Conservation (phyloP, 176 grass and related monocot genomes). For the Carex pumila region DNA sequence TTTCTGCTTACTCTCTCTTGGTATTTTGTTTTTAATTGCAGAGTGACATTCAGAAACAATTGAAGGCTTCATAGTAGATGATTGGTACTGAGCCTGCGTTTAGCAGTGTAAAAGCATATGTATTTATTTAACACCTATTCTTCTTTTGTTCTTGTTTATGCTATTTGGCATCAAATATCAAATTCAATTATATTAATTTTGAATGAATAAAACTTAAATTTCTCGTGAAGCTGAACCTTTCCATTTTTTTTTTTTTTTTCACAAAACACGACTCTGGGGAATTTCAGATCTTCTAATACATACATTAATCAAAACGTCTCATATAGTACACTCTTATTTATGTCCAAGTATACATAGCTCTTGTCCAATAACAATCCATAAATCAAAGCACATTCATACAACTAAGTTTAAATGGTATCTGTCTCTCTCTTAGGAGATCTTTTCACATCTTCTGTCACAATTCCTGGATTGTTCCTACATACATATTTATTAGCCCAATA, state of each 20-base stretch:
- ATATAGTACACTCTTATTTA: background rate
- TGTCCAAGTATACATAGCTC: background rate
- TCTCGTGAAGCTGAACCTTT: background rate
- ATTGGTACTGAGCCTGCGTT: background rate
- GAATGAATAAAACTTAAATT: background rate
- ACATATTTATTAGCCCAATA: constrained; percentile 35
- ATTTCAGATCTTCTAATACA: background rate
- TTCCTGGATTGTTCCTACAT: constrained; percentile 32
- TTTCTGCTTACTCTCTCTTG: background rate
- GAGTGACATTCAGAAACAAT: constrained; percentile 4
- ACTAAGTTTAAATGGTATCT: background rate
- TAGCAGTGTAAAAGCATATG: background rate
- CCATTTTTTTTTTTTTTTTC: background rate
- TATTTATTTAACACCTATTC: background rate
- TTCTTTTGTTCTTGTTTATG: background rate
- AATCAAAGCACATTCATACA: background rate
- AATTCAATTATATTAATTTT: background rate
- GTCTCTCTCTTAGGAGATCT: constrained; percentile 5
- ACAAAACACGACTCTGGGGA: background rate
- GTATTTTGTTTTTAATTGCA: background rate
- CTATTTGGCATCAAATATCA: background rate
- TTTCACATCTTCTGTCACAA: background rate
- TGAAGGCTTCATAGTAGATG: background rate
- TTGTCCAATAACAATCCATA: background rate
- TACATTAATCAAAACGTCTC: background rate